Evolutionary conservation across 108 stramenopile genomes (phyloP), one percentile per base, ranked within the genome.

Genomic region (Pseudonitzschia delicatissima): DNA sequence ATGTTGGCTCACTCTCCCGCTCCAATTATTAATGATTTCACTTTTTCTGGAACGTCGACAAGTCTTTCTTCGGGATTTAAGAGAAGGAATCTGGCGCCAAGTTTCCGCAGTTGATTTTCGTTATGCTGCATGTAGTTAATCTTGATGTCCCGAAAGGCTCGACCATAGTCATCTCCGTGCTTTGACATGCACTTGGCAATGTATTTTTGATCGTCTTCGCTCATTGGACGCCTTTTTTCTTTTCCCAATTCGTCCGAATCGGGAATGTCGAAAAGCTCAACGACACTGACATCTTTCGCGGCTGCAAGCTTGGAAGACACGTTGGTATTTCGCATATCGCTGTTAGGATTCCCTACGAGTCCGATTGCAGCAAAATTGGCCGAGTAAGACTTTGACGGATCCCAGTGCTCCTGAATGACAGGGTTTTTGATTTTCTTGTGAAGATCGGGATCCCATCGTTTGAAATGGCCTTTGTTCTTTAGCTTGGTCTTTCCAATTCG

Each of bases 221-320:
- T 68, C 35, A 90, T 73, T 11, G 88, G 87, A 11, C 83, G 60
- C 18, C 66, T 66, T 21, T 66, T 42, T 40, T 80, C 76, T 59
- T 71, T 63, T 44, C 52, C 64, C 50, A 82, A 57, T 9, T 62
- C 66, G 64, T 90, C 85, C 20, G 88, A 90, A 63, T 88, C 78
- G 17, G 92, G 88, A 70, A 93, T 77, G 61, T 93, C 92, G 76
- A 87, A 93, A 28, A 93, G 48, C 65, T 90, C 87, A 50, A 90
- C 77, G 8, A 82, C 80, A 42, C 71, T 82, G 4, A 28, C 51
- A 15, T 73, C 64, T 35, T 69, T 59, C 32, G 57, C 4, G 47
- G 37, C 6, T 34, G 35, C 23, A 6, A 12, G 50, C 25, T 51
- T 25, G 11, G 18, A 25, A 21, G 32, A 15, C 15, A 32, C 31